Conservation (phyloP, 2,329 filamentous ascomycete genomes). For the Penicillium polonicum region DNA sequence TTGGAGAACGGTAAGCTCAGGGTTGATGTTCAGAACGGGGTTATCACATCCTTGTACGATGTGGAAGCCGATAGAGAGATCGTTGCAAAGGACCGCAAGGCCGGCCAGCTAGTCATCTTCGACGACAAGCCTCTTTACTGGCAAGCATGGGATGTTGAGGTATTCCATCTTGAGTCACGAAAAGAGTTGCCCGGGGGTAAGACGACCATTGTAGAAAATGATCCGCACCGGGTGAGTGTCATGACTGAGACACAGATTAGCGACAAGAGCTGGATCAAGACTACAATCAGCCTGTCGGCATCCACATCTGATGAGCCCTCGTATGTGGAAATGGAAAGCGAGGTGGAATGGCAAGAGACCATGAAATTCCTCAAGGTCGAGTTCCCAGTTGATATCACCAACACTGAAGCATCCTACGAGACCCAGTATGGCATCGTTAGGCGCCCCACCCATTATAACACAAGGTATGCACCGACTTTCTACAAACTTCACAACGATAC, state of each 20-base stretch:
- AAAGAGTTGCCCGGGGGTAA: conserved; percentile 68
- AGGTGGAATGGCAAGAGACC: conserved; percentile 95
- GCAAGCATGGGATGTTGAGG: conserved; percentile 98
- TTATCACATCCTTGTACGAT: conserved; percentile 83
- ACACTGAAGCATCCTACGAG: conserved; percentile 92
- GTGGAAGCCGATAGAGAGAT: conserved; percentile 70
- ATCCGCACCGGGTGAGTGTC: conserved; percentile 74
- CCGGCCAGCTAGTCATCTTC: conserved; percentile 89
- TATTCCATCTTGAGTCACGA: conserved; percentile 86
- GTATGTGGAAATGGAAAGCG: conserved; percentile 73
- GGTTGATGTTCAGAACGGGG: conserved; percentile 70
- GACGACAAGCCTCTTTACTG: conserved; percentile 97
- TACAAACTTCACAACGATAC: conserved; percentile 1
- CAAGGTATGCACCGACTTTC: conserved; percentile 57
- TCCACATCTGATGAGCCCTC: conserved; percentile 64
- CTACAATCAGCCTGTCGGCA: conserved; percentile 76
- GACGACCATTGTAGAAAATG: conserved; percentile 69
- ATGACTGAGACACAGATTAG: conserved; percentile 85
- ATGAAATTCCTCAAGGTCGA: conserved; percentile 99
- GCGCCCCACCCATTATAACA: conserved; percentile 97
- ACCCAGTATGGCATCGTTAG: conserved; percentile 87
- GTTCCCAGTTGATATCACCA: conserved; percentile 88
- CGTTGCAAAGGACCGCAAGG: conserved; percentile 69
- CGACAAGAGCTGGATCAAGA: conserved; percentile 79
- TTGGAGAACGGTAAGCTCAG: conserved; percentile 75